Base-by-base conservation (phyloP, 129 eudicot genomes). In the Lactuca saligna region DNA sequence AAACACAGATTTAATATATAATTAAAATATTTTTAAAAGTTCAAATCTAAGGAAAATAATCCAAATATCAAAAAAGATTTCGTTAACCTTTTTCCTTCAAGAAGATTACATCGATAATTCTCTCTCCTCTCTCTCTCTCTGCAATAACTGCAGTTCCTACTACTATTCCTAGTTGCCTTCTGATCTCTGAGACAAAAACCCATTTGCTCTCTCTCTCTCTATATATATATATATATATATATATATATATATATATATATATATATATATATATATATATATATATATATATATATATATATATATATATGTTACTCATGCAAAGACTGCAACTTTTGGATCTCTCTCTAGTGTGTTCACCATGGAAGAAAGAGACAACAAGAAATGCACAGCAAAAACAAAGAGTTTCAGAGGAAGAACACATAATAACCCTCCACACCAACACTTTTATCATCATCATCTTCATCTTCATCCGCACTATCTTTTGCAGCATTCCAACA, bases 331-430 rank as follows among this genome's bases (percentile, higher is more conserved):
- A 75, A 80, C 81, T 74, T 82, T 80, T 77, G 46, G 76, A 80
- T 75, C 64, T 71, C 75, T 49, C 74, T 59, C 78, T 72, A 57
- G 60, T 62, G 51, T 31, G 38, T 50, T 55, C 72, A 65, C 67
- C 41, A 89, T 84, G 95, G 95, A 86, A 75, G 89, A 86, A 80
- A 78, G 79, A 78, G 78, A 82, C 49, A 86, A 66, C 79, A 88
- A 79, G 73, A 92, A 74, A 76, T 82, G 81, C 78, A 78, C 56
- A 71, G 76, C 95, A 16, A 83, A 81, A 79, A 67, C 81, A 57
- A 83, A 74, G 63, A 78, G 71, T 35, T 68, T 71, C 14, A 79
- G 71, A 66, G 75, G 70, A 57, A 80, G 72, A 61, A 60, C 57
- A 10, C 39, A 65, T 17, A 9, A 62, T 38, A 70, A 78, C 32